phyloP scores from a whole-genome alignment of 129 eudicot genomes.

The Artemisia annua region DNA sequence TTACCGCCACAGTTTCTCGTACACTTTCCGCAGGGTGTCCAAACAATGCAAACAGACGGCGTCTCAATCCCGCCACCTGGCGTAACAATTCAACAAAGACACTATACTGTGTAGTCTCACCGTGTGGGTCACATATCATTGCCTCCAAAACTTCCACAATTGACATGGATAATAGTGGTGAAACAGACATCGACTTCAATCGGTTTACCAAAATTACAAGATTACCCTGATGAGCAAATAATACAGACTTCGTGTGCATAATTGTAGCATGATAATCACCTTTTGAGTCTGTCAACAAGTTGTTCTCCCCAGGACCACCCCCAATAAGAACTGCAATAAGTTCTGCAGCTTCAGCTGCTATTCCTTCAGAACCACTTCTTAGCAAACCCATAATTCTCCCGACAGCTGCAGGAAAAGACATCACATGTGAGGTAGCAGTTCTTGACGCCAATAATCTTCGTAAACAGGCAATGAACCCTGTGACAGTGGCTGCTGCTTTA shows the following conservation, averaged over 20 bases:
- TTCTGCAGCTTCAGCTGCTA: conserved; percentile 86
- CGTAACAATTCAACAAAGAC: conserved; percentile 93
- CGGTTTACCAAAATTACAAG: conserved; percentile 80
- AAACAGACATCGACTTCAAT: conserved; percentile 85
- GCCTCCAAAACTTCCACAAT: conserved; percentile 96
- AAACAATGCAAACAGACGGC: conserved; percentile 86
- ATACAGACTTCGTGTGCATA: conserved; percentile 90
- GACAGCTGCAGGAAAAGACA: conserved; percentile 98
- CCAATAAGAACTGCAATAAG: conserved; percentile 92
- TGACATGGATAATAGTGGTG: conserved; percentile 87
- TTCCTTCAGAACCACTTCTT: conserved; percentile 92
- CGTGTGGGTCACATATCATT: conserved; percentile 94
- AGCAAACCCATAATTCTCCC: conserved; percentile 97
- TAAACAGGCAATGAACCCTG: conserved; percentile 84
- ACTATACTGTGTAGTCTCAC: conserved; percentile 88
- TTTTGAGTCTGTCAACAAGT: conserved; percentile 65
- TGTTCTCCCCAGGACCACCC: conserved; percentile 85
- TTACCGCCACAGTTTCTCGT: conserved; percentile 88
- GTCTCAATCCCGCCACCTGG: conserved; percentile 87
- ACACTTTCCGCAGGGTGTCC: conserved; percentile 99
- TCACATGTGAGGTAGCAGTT: conserved; percentile 90
- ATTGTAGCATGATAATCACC: conserved; percentile 94
- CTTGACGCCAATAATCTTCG: conserved; percentile 81
- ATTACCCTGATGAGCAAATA: conserved; percentile 78
- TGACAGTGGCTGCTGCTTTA: conserved; percentile 97